Evolutionary conservation across 441 rosid genomes (phyloP).

Genomic region (Arabidopsis hybrid): DNA sequence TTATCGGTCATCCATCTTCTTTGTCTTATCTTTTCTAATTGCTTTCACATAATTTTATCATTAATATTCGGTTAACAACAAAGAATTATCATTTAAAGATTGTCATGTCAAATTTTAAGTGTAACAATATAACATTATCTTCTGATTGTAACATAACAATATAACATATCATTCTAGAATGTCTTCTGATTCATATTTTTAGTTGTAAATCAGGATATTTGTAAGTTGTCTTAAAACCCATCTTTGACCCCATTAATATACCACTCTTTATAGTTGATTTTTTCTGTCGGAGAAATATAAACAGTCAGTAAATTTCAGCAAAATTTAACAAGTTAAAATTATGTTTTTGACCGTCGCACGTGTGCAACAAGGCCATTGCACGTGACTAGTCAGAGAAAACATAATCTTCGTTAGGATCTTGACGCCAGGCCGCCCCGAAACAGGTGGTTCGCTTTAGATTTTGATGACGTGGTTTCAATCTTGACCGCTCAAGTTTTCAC

Average conservation of each 20-base stretch:
- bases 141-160: too few relatives aligned
- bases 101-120: not conserved
- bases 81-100: not conserved
- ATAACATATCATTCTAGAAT: not conserved
- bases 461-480: constrained; percentile 39
- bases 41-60: not conserved
- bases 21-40: constrained; percentile 34
- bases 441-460: constrained; percentile 39
- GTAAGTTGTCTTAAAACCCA: too few relatives aligned
- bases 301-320: not conserved
- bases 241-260: too few relatives aligned
- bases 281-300: not conserved
- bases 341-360: constrained; percentile 32
- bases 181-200: not conserved
- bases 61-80: not conserved
- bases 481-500: not conserved
- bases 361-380: constrained; percentile 31
- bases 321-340: not conserved
- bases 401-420: constrained; percentile 40
- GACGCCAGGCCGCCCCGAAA: constrained; percentile 21
- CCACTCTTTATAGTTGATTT: not conserved
- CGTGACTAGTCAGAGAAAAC: constrained; percentile 33
- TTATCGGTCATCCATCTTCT: constrained; percentile 37
- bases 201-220: not conserved
- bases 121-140: not conserved